Base-by-base conservation (phyloP, 2,329 filamentous ascomycete species). In the Phyllosticta citriasiana region DNA sequence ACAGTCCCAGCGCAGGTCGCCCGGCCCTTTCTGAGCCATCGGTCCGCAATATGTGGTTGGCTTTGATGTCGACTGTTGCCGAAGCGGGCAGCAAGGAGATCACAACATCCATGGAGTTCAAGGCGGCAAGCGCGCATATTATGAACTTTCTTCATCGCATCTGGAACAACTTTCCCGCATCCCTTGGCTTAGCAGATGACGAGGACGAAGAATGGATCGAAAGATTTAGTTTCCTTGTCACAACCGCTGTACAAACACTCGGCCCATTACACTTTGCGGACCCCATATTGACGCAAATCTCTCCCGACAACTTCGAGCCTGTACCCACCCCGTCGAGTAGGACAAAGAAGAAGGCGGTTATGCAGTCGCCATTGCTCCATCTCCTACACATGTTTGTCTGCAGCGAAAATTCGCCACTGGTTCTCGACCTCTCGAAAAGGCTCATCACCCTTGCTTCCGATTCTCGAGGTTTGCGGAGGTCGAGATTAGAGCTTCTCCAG, bases 51-150 rank as follows among this genome's bases (percentile, higher is more conserved):
- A 77, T 89, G 47, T 89, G 87, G 87, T 72, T 77, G 27, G 78
- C 81, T 1, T 77, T 91, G 12, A 78, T 89, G 53, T 76, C 78
- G 3, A 83, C 86, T 1, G 77, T 91, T 26, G 82, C 85, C 2
- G 81, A 82, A 56, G 88, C 88, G 50, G 87, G 87, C 25, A 82
- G 81, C 52, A 96, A 96, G 73, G 94, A 99, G 73, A 88, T 99
- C 67, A 96, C 93, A 67, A 86, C 92, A 6, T 91, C 91, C 0
- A 82, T 83, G 12, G 93, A 97, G 64, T 89, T 91, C 1, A 88
- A 89, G 69, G 83, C 85, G 63, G 93, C 92, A 62, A 81, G 96
- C 64, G 87, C 88, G 24, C 80, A 84, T 52, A 80, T 91, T 24
- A 80, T 93, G 57, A 84, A 84, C 52, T 74, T 91, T 24, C 76